These are phyloP conservation scores for Coniella vitis DNA, from an alignment of 2,329 filamentous ascomycete genomes.

Conservation along the genomic window DNA sequence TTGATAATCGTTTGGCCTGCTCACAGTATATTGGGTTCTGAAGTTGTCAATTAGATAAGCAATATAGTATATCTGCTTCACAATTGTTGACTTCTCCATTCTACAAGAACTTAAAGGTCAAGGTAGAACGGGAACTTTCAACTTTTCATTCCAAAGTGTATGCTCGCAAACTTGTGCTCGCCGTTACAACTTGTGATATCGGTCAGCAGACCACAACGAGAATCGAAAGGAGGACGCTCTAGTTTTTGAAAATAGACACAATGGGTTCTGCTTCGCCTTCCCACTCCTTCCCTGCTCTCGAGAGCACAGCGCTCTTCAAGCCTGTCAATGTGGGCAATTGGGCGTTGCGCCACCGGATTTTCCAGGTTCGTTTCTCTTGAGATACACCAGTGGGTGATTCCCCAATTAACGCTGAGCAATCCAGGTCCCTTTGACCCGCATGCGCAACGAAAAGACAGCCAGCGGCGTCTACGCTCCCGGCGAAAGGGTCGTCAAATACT, in stretches of 20 bases:
- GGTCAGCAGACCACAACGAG: background rate
- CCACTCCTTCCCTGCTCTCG: slow-evolving; percentile 14
- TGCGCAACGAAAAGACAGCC: slow-evolving; percentile 26
- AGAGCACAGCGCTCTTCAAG: slow-evolving; percentile 26
- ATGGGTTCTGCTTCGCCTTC: slow-evolving; percentile 11
- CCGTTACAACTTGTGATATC: background rate
- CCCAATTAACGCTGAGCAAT: background rate
- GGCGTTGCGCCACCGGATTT: slow-evolving; percentile 29
- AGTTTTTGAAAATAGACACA: background rate
- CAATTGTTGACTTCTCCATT: too few relatives aligned
- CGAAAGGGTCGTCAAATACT: slow-evolving; percentile 24
- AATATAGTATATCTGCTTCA: too few relatives aligned
- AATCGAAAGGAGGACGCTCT: too few relatives aligned
- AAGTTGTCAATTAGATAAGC: background rate
- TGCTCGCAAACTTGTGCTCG: too few relatives aligned
- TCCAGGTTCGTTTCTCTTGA: slow-evolving; percentile 20
- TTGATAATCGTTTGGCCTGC: background rate
- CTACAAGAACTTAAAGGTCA: too few relatives aligned
- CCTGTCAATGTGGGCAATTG: slow-evolving; percentile 28
- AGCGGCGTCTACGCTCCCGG: slow-evolving; percentile 28
- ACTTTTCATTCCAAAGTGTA: too few relatives aligned
- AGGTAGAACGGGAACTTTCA: too few relatives aligned
- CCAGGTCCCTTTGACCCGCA: slow-evolving; percentile 25
- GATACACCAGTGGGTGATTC: slow-evolving; percentile 10
- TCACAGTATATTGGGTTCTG: background rate